Percentiles rank a stretch among this genome's conserved stretches.
Conservation (phyloP, 768 basidiomycete species). For the Lactarius hengduanensis region DNA sequence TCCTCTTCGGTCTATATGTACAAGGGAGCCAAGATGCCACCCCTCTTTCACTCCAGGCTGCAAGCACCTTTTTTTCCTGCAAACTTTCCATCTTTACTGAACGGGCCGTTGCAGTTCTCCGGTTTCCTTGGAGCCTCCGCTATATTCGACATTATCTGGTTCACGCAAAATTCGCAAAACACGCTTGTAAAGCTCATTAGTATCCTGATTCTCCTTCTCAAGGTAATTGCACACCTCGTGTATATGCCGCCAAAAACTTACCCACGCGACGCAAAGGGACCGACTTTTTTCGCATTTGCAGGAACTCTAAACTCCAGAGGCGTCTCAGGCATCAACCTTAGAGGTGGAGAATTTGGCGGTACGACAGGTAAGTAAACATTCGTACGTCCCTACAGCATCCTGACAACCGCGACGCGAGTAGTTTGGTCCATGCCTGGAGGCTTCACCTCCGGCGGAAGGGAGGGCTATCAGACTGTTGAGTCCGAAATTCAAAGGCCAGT, state of each 20-base stretch:
- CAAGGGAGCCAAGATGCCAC: slow-evolving; percentile 66
- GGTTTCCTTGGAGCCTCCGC: slow-evolving; percentile 59
- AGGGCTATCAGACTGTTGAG: slow-evolving; percentile 41
- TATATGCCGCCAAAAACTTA: background rate
- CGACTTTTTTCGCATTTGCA: slow-evolving; percentile 39
- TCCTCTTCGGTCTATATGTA: slow-evolving; percentile 72
- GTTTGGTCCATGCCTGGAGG: slow-evolving; percentile 49
- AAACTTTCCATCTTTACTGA: background rate
- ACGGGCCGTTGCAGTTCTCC: slow-evolving; percentile 50
- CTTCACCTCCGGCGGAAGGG: slow-evolving; percentile 37
- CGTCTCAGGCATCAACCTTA: slow-evolving; percentile 36
- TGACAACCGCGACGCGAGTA: slow-evolving; percentile 20
- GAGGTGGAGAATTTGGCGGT: slow-evolving; percentile 37
- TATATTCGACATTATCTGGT: slow-evolving; percentile 72
- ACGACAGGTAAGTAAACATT: slow-evolving; percentile 36
- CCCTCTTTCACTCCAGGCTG: slow-evolving; percentile 59
- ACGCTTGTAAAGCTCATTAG: slow-evolving; percentile 56
- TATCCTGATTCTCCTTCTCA: slow-evolving; percentile 39
- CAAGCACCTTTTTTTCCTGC: slow-evolving; percentile 35
- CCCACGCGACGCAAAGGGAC: slow-evolving; percentile 32
- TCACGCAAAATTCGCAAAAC: slow-evolving; percentile 53
- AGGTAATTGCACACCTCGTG: slow-evolving; percentile 33
- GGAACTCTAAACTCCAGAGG: slow-evolving; percentile 40
- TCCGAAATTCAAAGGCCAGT: slow-evolving; percentile 31
- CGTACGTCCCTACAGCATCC: background rate